These are phyloP conservation scores for Plasmodium relictum DNA, from an alignment of 169 alveolate genomes.

Conservation along the genomic window DNA sequence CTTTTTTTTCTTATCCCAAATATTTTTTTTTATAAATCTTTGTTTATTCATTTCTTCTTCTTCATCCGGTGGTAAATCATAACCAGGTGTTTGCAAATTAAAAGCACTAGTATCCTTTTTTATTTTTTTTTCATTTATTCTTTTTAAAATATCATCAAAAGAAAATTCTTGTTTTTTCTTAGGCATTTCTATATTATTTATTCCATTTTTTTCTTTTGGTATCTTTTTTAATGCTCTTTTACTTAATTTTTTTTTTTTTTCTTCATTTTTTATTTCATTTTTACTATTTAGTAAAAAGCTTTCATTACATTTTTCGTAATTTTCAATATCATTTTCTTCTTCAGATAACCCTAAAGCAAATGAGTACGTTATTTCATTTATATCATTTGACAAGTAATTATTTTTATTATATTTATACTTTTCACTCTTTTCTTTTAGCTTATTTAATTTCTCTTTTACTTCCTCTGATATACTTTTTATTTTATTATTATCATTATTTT, in stretches of 20 bases:
- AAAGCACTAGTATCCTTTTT: slow-evolving; percentile 19
- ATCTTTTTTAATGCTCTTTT: slow-evolving; percentile 60
- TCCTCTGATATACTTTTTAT: slow-evolving; percentile 75
- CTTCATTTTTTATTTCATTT: background rate
- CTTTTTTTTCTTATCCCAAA: slow-evolving; percentile 79
- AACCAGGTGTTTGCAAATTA: slow-evolving; percentile 20
- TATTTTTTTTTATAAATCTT: slow-evolving; percentile 75
- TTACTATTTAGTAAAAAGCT: background rate
- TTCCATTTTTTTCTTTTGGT: background rate
- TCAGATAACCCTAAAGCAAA: slow-evolving; percentile 60
- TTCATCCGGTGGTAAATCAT: slow-evolving; percentile 84
- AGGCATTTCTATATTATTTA: slow-evolving; percentile 1
- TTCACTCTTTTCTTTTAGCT: slow-evolving; percentile 74
- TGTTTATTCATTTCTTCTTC: slow-evolving; percentile 79
- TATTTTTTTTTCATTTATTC: slow-evolving; percentile 50
- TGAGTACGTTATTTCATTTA: slow-evolving; percentile 11
- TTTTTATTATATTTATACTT: slow-evolving; percentile 24
- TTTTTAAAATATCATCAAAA: slow-evolving; percentile 77
- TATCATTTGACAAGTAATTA: background rate
- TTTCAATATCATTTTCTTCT: slow-evolving; percentile 24
- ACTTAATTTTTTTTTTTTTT: slow-evolving; percentile 43
- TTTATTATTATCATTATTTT: slow-evolving; percentile 48
- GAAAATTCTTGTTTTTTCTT: slow-evolving; percentile 26
- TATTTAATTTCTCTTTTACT: slow-evolving; percentile 62
- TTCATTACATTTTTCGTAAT: slow-evolving; percentile 5